Evolutionary conservation across 2,329 filamentous ascomycete genomes (phyloP).

Genomic region (Cladorrhinum sp.): DNA sequence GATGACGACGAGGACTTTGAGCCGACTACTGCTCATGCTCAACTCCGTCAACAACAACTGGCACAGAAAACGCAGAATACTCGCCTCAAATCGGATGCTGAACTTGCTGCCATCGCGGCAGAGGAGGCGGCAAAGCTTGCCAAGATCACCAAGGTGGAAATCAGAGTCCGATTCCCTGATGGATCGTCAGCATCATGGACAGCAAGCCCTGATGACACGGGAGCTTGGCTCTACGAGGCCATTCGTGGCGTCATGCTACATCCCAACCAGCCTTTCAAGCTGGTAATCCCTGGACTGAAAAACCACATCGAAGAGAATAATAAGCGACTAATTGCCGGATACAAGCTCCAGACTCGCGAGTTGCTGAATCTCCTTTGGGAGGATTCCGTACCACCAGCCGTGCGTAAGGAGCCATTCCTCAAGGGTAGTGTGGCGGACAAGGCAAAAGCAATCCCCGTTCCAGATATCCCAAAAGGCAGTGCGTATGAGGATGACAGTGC

Average conservation of each 20-base stretch:
- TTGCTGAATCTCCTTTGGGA: conserved; percentile 77
- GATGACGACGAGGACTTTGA: conserved; percentile 73
- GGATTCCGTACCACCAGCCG: conserved; percentile 54
- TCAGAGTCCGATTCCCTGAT: conserved; percentile 87
- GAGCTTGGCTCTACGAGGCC: conserved; percentile 68
- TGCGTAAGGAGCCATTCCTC: conserved; percentile 57
- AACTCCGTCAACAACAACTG: conserved; percentile 68
- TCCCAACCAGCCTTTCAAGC: conserved; percentile 63
- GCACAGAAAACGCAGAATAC: conserved; percentile 64
- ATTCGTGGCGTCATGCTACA: conserved; percentile 69
- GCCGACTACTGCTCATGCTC: conserved; percentile 72
- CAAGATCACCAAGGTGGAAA: conserved; percentile 63
- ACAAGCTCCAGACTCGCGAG: conserved; percentile 68
- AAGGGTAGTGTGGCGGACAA: conserved; percentile 55
- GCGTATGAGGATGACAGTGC: conserved; percentile 39
- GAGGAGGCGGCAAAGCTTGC: conserved; percentile 64
- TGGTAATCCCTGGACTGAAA: conserved; percentile 58
- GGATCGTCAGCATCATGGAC: conserved; percentile 72
- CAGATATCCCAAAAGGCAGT: conserved; percentile 47
- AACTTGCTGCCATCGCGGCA: conserved; percentile 68
- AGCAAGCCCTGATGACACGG: conserved; percentile 67
- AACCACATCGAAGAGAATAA: conserved; percentile 48
- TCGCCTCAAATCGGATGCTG: conserved; percentile 77
- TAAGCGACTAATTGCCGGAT: conserved; percentile 63
- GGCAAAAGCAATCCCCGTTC: conserved; percentile 66